A percentile compares a stretch with the other conserved stretches of the same genome.
phyloP scores from a whole-genome alignment of 345 rosid species.

The Moricandia moricandioides region DNA sequence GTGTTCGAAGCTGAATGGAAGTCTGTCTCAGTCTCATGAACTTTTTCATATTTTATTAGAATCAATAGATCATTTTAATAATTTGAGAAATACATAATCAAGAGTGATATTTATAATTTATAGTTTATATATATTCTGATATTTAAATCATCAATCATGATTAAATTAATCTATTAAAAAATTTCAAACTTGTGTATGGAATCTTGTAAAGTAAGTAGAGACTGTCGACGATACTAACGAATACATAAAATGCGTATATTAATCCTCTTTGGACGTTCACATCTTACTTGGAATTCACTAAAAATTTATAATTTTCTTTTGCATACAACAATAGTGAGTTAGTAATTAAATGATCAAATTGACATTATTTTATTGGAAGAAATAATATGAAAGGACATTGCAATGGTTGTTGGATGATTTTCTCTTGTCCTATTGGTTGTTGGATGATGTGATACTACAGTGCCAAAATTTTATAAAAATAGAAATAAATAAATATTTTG shows the following conservation, averaged over 20 bases:
- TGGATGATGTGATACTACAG: constrained; percentile 36
- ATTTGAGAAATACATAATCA: no score
- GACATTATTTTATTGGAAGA: constrained; percentile 3
- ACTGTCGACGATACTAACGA: background rate
- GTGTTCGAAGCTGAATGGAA: background rate
- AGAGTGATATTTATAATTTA: background rate
- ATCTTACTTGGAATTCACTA: background rate
- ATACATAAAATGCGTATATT: background rate
- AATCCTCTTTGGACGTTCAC: background rate
- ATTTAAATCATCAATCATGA: background rate
- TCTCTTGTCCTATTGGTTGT: constrained; percentile 25
- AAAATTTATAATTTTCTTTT: background rate
- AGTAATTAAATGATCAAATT: constrained; percentile 6
- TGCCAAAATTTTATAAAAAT: background rate
- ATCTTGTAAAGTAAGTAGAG: background rate
- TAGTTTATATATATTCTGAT: background rate
- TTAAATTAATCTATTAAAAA: background rate
- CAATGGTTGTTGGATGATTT: constrained; percentile 30
- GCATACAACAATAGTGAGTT: constrained; percentile 10
- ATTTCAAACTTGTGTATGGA: background rate
- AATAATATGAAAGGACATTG: constrained; percentile 36
- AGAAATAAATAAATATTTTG: background rate
- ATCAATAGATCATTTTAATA: background rate
- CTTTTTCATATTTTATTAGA: background rate
- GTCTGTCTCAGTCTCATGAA: background rate